phyloP scores from a whole-genome alignment of 1,284 basidiomycete species.

The Malassezia cuniculi region DNA sequence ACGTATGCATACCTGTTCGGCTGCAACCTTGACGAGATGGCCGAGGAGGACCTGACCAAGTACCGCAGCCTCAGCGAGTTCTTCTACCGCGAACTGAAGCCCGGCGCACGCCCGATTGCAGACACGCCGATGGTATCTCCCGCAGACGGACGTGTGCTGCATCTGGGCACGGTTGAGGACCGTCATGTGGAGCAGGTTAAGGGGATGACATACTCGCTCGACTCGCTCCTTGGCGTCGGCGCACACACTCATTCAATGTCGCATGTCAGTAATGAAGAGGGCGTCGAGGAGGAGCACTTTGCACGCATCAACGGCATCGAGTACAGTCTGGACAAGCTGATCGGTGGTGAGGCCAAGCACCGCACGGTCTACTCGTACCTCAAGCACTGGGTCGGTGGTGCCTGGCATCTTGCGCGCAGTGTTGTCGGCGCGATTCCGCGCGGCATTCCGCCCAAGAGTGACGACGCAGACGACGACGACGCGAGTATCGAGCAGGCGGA shows the following conservation, averaged over 20 bases:
- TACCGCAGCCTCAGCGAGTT: constrained; percentile 82
- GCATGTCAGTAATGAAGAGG: not conserved
- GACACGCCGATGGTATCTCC: constrained; percentile 71
- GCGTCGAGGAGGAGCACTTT: constrained; percentile 71
- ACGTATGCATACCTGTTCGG: constrained; percentile 78
- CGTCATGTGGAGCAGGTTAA: constrained; percentile 87
- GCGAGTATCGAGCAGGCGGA: constrained; percentile 40
- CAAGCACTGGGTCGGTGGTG: constrained; percentile 16
- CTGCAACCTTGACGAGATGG: constrained; percentile 85
- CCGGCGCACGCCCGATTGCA: constrained; percentile 68
- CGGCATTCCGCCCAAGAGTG: not conserved
- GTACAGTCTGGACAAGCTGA: constrained; percentile 73
- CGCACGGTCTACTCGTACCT: constrained; percentile 11
- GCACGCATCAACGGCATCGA: constrained; percentile 94
- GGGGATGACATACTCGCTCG: constrained; percentile 84
- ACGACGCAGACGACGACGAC: constrained; percentile 26
- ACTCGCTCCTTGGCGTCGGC: constrained; percentile 58
- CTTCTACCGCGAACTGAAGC: constrained; percentile 79
- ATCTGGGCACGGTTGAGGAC: constrained; percentile 76
- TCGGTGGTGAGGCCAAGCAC: constrained; percentile 22
- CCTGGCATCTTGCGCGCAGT: constrained; percentile 13
- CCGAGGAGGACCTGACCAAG: constrained; percentile 59
- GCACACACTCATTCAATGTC: constrained; percentile 8
- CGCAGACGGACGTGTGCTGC: constrained; percentile 80
- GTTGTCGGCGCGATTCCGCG: constrained; percentile 14